Conservation (phyloP, 2,329 filamentous ascomycete genomes). For the Ophiocordyceps camponoti-floridani region DNA sequence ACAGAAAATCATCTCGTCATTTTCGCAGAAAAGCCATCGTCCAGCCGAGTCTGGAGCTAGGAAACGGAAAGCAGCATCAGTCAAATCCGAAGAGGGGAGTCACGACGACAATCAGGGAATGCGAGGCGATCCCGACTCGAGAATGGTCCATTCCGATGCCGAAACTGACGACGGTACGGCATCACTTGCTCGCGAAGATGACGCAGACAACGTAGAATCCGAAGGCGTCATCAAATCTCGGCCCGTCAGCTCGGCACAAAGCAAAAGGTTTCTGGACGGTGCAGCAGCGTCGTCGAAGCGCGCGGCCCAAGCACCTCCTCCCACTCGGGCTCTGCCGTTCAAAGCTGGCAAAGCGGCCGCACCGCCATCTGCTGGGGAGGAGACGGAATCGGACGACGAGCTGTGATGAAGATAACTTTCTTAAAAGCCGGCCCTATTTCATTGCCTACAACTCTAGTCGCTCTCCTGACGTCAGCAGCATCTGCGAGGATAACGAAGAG, state of each 20-base stretch:
- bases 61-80: conserved; percentile 29
- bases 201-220: conserved; percentile 13
- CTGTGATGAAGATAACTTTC: conserved; percentile 14
- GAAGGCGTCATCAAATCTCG: neutral
- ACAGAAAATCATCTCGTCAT: conserved; percentile 37
- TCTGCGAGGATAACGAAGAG: neutral
- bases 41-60: conserved; percentile 19
- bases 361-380: conserved; percentile 15
- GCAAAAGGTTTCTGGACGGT: neutral
- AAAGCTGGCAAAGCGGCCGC: conserved; percentile 15
- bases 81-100: conserved; percentile 22
- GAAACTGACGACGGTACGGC: conserved; percentile 21
- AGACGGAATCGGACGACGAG: conserved; percentile 40
- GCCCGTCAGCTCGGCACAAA: neutral
- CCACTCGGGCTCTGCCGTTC: conserved; percentile 26
- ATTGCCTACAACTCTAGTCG: neutral
- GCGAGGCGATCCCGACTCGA: conserved; percentile 14
- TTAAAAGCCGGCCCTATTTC: neutral
- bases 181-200: conserved; percentile 24
- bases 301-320: conserved; percentile 13
- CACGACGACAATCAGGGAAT: conserved; percentile 20
- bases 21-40: conserved; percentile 16
- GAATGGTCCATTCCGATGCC: conserved; percentile 20
- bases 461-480: neutral
- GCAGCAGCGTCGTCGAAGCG: conserved; percentile 4